phyloP scores from a whole-genome alignment of 306 rosid species.

The Cucumis cinereus region DNA sequence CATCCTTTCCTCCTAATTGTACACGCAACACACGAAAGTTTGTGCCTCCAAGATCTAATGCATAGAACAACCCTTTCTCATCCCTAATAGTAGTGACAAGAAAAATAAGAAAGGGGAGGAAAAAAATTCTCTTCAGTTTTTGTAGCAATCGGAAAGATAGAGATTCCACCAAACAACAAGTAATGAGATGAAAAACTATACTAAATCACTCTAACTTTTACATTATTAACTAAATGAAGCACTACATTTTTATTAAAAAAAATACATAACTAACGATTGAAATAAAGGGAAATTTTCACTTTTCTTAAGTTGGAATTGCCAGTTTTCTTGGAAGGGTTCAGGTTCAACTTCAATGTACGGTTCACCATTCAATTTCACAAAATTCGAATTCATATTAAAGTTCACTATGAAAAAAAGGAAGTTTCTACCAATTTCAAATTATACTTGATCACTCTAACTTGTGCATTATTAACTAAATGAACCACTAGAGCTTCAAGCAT shows the following conservation, averaged over 20 bases:
- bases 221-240: not conserved
- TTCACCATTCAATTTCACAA: not conserved
- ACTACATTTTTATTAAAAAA: not conserved
- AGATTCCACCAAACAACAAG: not conserved
- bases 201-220: not conserved
- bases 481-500: too few species aligned
- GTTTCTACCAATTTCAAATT: not conserved
- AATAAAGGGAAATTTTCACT: not conserved
- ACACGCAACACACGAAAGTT: conserved; percentile 86
- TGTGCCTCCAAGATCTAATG: conserved; percentile 96
- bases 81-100: conserved; percentile 34
- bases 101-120: not conserved
- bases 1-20: conserved; percentile 72
- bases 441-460: not conserved
- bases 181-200: not conserved
- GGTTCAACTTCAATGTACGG: not conserved
- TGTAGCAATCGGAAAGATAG: not conserved
- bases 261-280: not conserved
- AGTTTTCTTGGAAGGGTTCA: not conserved
- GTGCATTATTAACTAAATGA: not conserved
- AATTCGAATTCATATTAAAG: not conserved
- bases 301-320: not conserved
- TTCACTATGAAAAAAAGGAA: too few species aligned
- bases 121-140: not conserved
- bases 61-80: conserved; percentile 82